Base-by-base conservation (phyloP, 331 rosid species). In the Quercus phellos region DNA sequence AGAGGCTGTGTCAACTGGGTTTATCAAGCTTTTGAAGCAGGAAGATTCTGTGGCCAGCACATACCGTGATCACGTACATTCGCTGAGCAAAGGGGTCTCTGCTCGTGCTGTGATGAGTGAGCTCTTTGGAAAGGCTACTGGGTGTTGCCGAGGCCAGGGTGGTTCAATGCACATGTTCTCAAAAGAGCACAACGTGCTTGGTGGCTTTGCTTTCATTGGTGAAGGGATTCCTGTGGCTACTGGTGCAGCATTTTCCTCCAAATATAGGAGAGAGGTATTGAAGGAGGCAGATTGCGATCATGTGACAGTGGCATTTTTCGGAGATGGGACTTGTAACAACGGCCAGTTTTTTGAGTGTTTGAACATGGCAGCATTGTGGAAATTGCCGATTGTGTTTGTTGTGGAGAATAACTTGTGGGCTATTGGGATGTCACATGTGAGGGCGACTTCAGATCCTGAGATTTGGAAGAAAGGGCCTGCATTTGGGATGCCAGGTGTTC, bases 81-180 rank as follows among this genome's bases (percentile, higher is more conserved):
- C 99, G 0, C 66, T 95, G 82, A 95, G 99, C 80, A 95, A 95
- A 88, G 99, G 99, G 46, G 99, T 93, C 43, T 85, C 99, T 4
- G 88, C 99, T 51, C 92, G 97, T 10, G 89, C 80, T 8, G 99
- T 93, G 78, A 95, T 95, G 99, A 95, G 99, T 60, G 99, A 95
- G 85, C 98, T 95, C 51, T 95, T 91, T 19, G 99, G 99, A 50
- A 95, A 91, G 92, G 88, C 96, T 17, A 93, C 99, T 0, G 99
- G 99, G 11, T 90, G 96, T 74, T 95, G 99, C 92, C 91, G 98
- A 1, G 99, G 99, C 75, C 99, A 95, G 79, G 99, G 99, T 4
- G 99, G 99, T 85, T 95, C 99, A 0, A 95, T 95, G 99, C 99
- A 95, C 78, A 95, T 95, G 99, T 95, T 95, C 90, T 95, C 99